phyloP scores from a whole-genome alignment of 2,329 filamentous ascomycete genomes.

The Penicillium aurantiogriseum region DNA sequence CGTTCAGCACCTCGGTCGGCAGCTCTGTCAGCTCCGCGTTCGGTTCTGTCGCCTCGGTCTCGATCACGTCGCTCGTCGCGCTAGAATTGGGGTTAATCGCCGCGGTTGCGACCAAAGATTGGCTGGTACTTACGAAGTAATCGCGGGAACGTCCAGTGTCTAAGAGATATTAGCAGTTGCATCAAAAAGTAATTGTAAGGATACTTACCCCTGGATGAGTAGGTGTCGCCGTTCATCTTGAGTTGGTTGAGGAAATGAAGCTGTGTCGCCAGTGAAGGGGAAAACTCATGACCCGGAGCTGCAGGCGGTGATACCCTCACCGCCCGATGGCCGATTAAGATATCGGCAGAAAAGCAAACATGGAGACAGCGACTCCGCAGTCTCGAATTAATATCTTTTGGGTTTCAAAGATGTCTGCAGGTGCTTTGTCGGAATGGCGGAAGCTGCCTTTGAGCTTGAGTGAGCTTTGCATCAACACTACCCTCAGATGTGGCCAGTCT shows the following conservation, averaged over 20 bases:
- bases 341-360: constrained; percentile 2
- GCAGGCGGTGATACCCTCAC: constrained; percentile 23
- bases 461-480: constrained; percentile 93
- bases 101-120: constrained; percentile 6
- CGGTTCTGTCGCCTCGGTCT: constrained; percentile 40
- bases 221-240: constrained; percentile 82
- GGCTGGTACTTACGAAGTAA: constrained; percentile 48
- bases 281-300: constrained; percentile 33
- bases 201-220: constrained; percentile 70
- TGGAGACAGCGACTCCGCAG: background rate
- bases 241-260: constrained; percentile 21
- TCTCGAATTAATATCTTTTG: background rate
- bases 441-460: constrained; percentile 78
- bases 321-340: constrained; percentile 15
- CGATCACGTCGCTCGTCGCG: constrained; percentile 51
- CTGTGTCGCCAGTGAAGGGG: constrained; percentile 24
- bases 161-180: constrained; percentile 32
- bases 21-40: constrained; percentile 39
- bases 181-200: background rate
- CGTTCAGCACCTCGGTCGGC: constrained; percentile 53
- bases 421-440: constrained; percentile 72
- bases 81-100: constrained; percentile 27
- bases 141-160: constrained; percentile 55
- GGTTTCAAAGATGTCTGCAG: constrained; percentile 4
- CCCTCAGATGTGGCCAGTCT: constrained; percentile 89